Evolutionary conservation across 345 rosid genomes (phyloP), one percentile per base, ranked within the genome.

Genomic region (Acer yangbiense): DNA sequence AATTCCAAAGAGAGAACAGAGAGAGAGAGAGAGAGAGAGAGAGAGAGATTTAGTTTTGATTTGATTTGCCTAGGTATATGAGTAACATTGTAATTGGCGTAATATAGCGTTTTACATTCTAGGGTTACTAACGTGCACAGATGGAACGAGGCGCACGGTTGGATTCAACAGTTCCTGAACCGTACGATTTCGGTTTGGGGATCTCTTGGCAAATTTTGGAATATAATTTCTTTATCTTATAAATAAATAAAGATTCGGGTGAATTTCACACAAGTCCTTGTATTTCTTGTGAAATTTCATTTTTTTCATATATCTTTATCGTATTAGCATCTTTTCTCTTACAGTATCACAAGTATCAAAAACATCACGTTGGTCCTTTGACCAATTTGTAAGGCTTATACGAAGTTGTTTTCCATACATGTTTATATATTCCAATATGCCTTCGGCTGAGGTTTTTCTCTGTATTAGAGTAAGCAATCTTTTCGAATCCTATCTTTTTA

Each of bases 31-130:
- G 64, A 32, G 72, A 54, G 82, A 50, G 78, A 68, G 55, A 79
- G 74, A 44, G 32, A 4, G 71, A 39, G 77, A 77, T 27, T 27
- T 27, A 60, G 57, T 66, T 54, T 48, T 14, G 12, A 29, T 1
- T 65, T 64, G 80, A 29, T 1, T 65, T 64, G 80, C 64, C n/a
- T 66, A 79, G 86, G 86, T 75, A 25, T 79, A 72, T 77, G 86
- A 71, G 71, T 68, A 77, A 78, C 76, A 62, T 82, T 76, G 74
- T 69, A 62, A 14, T 18, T 9, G 20, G 93, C 80, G 88, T 82
- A 92, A 52, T 44, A 46, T 92, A 88, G 85, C 44, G 61, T 69
- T 18, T 4, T 25, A 72, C 10, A 1, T 46, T 35, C 39, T 35
- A 35, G 6, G 39, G 39, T 11, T 17, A 52, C 78, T 72, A 86